Evolutionary conservation across 306 rosid genomes (phyloP).

Genomic region (Lagenaria siceraria): DNA sequence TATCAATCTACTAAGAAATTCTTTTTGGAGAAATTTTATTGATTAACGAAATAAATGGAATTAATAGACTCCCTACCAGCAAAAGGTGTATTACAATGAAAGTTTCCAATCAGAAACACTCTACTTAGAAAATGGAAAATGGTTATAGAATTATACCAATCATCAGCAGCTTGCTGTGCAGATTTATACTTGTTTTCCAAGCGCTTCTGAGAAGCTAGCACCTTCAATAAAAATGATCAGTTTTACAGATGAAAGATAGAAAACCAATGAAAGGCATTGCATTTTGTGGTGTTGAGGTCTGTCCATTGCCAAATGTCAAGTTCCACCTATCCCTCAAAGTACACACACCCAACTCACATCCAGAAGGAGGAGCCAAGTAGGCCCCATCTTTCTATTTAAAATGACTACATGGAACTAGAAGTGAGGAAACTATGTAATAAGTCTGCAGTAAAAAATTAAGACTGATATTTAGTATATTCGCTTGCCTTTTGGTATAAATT

Average conservation of each 20-base stretch:
- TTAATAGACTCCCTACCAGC: neutral
- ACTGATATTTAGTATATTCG: neutral
- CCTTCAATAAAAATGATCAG: slow-evolving; percentile 28
- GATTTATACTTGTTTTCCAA: slow-evolving; percentile 84
- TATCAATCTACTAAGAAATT: neutral
- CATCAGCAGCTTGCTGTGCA: slow-evolving; percentile 86
- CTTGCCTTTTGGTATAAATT: neutral
- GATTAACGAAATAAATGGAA: too few species aligned
- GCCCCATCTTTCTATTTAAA: neutral
- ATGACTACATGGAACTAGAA: neutral
- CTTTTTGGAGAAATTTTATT: neutral
- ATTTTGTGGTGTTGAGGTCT: neutral
- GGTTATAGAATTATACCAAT: slow-evolving; percentile 48
- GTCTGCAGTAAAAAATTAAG: neutral
- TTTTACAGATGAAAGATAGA: neutral
- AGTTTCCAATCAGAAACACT: neutral
- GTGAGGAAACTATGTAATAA: neutral
- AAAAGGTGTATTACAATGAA: neutral
- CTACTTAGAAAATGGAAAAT: slow-evolving; percentile 6
- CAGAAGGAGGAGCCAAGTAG: neutral
- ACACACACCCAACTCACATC: neutral
- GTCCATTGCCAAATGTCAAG: neutral
- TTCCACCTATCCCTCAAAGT: neutral
- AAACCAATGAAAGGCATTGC: neutral
- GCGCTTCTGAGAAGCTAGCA: slow-evolving; percentile 89